Base-by-base conservation (phyloP, 2,329 filamentous ascomycete genomes). In the Fusarium graminum region DNA sequence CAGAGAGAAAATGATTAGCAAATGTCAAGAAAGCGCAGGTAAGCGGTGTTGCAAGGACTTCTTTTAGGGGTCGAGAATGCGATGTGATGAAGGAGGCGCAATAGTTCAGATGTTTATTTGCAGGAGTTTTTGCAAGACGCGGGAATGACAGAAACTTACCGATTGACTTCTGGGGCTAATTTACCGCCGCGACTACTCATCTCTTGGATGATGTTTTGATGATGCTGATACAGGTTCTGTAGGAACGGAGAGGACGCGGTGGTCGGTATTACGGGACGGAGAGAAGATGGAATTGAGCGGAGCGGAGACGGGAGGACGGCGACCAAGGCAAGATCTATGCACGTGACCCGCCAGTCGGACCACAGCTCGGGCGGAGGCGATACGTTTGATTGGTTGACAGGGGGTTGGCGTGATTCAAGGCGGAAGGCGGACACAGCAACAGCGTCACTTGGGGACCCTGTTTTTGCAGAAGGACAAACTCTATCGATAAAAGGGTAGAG, bases 91-190 rank as follows among this genome's bases (percentile, higher is more conserved):
- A 54, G 45, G 43, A 47, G 56, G 50, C 68, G 52, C 43, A 44
- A 63, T 52, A 52, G 46, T 57, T 54, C 47, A 25, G 46, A 59
- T 43, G 45, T 62, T 59, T 53, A 49, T 61, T 66, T 49, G 54
- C 54, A 43, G 45, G 41, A 17, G 52, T 42, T 34, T 59, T 32
- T 64, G 40, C 28, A 52, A 61, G 36, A 39, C n/a, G 17, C n/a
- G 25, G 32, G 41, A 44, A 14, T 25, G 16, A 39, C 41, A 59
- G 67, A 50, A 60, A 74, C 74, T 75, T 65, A 96, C 93, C 93
- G 91, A 87, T 98, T 98, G 85, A 97, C 94, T 92, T 99, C 95
- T 83, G 95, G 94, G 85, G 94, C 94, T 87, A 98, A 91, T 89
- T 97, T 98, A 84, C 90, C 91, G 85, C 89, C 90, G 85, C 92